Base-by-base conservation (phyloP, 345 rosid genomes). In the Moricandia arvensis region DNA sequence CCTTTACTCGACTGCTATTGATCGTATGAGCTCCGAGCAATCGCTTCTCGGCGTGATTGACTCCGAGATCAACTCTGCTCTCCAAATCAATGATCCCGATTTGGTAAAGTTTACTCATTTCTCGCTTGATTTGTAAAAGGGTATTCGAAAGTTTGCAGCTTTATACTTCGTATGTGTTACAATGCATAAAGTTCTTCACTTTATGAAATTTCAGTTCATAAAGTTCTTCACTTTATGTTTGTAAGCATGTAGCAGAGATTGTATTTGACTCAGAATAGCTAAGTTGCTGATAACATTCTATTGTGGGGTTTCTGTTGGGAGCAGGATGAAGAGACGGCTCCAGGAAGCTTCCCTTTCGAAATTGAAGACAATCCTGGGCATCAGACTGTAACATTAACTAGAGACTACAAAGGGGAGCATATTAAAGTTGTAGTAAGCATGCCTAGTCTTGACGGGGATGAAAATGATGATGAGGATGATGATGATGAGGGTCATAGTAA, bases 401-500 rank as follows among this genome's bases (percentile, higher is more conserved):
- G 97, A 75, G 83, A 95, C 3, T 89, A 79, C 79, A 84, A 86
- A 41, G 96, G 88, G 43, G 97, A 92, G 57, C 76, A 69, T 29
- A 75, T 92, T 33, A 82, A 81, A 67, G 89, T 92, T 67, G 90
- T 89, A 38, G 97, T 94, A 45, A 83, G 85, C 72, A 92, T 90
- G 97, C 92, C 91, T 37, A 89, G 88, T 82, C 86, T 85, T 71
- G 81, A 74, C 1, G 79, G 74, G 0, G 80, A 79, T 38, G 81
- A 68, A 6, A 80, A 67, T 27, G 86, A 64, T 1, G 76, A 37
- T 0, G 49, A 75, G 8, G 83, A 66, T 0, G 80, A 71, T 7
- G 82, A 71, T 7, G 81, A 82, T 30, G 86, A 72, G 0, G 86
- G 82, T 74, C 74, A 62, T 66, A 80, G 85, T 8, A 66, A 60